Evolutionary conservation across 768 basidiomycete genomes (phyloP).

Genomic region (Porphyrellus cyaneotinctus): DNA sequence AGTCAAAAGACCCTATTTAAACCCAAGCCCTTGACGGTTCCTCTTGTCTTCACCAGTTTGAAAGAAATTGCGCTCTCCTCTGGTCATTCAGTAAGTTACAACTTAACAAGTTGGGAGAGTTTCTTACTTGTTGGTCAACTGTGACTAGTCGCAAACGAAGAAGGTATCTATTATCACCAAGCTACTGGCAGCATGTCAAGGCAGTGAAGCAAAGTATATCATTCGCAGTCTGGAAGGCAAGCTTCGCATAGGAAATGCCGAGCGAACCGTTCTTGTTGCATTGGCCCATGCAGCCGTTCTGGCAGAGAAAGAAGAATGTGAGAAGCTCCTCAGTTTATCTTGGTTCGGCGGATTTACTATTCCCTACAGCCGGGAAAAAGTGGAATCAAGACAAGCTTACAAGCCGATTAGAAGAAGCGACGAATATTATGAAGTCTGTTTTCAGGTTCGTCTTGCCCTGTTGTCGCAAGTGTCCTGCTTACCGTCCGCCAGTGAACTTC

Average conservation of each 20-base stretch:
- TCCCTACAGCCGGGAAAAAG: conserved; percentile 58
- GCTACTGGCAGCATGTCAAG: conserved; percentile 88
- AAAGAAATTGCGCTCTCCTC: conserved; percentile 84
- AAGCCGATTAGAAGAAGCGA: conserved; percentile 68
- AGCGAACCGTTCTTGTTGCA: conserved; percentile 92
- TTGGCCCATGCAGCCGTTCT: conserved; percentile 87
- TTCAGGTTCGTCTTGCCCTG: conserved; percentile 63
- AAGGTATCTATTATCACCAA: conserved; percentile 95
- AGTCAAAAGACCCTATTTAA: conserved; percentile 93
- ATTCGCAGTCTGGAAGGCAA: conserved; percentile 96
- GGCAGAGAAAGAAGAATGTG: conserved; percentile 67
- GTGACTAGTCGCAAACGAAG: conserved; percentile 79
- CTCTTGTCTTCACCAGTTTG: conserved; percentile 84
- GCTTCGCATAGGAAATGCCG: conserved; percentile 93
- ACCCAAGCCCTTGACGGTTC: conserved; percentile 84
- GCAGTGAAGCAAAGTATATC: conserved; percentile 92
- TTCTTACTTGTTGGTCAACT: neutral
- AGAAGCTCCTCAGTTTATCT: conserved; percentile 4
- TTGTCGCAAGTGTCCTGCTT: neutral
- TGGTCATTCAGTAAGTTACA: conserved; percentile 67
- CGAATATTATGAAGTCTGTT: conserved; percentile 78
- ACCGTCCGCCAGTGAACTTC: conserved; percentile 68
- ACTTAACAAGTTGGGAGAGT: neutral
- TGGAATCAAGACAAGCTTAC: conserved; percentile 72
- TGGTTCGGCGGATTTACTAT: neutral